A percentile compares a stretch with the other conserved stretches of the same genome.
phyloP scores from a whole-genome alignment of 257 asterid species.

The Penstemon newberryi region DNA sequence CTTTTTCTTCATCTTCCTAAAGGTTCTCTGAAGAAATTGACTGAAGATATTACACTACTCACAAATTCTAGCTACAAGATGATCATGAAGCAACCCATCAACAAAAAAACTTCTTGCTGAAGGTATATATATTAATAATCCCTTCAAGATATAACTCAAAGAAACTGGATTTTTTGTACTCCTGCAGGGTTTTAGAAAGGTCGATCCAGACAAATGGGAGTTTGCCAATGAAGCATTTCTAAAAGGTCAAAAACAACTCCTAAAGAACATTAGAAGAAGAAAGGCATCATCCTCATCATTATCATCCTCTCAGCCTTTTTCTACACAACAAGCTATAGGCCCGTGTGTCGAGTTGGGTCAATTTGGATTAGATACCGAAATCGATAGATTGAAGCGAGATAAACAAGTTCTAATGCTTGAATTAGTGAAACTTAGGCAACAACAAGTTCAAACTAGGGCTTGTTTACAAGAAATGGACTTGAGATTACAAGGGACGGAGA shows the following conservation, averaged over 20 bases:
- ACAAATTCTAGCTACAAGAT: conserved; percentile 36
- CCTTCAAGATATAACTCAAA: conserved; percentile 22
- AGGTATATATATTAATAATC: conserved; percentile 27
- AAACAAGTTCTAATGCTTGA: conserved; percentile 54
- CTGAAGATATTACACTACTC: conserved; percentile 32
- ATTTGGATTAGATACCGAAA: conserved; percentile 52
- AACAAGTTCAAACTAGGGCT: conserved; percentile 55
- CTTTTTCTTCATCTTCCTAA: conserved; percentile 39
- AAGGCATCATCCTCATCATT: conserved; percentile 28
- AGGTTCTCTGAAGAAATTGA: conserved; percentile 38
- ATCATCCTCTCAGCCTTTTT: conserved; percentile 19
- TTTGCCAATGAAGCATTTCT: conserved; percentile 78
- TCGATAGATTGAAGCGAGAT: conserved; percentile 60
- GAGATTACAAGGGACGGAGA: conserved; percentile 64
- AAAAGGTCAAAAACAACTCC: conserved; percentile 55
- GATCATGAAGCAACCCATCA: conserved; percentile 30
- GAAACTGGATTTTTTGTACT: conserved; percentile 20
- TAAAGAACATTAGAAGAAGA: conserved; percentile 61
- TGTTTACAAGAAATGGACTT: conserved; percentile 62
- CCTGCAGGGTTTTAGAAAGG: conserved; percentile 89
- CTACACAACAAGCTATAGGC: conserved; percentile 35
- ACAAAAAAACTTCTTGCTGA: background rate
- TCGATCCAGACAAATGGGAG: conserved; percentile 89
- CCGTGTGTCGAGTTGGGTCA: conserved; percentile 62
- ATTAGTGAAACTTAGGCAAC: conserved; percentile 62